Evolutionary conservation across 345 rosid genomes (phyloP).

Genomic region (Microcos paniculata): DNA sequence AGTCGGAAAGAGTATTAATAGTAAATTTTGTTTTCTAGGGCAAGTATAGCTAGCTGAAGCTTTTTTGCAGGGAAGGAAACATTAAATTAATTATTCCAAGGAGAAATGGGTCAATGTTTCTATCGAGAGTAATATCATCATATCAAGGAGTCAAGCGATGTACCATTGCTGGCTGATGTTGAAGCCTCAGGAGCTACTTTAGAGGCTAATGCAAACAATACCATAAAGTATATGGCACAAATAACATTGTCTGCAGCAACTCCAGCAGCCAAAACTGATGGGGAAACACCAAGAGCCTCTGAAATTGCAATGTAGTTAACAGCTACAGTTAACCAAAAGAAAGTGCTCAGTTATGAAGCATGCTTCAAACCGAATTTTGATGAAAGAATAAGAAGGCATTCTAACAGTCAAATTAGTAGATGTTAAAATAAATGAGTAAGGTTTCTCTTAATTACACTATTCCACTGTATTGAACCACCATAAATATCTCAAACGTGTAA

Average conservation of each 20-base stretch:
- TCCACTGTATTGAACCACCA: not conserved
- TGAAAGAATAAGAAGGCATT: not conserved
- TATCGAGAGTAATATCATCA: not conserved
- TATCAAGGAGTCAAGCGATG: conserved; percentile 4
- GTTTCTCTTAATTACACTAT: not conserved
- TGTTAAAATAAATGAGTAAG: not conserved
- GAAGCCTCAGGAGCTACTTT: conserved; percentile 61
- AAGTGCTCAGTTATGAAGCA: conserved; percentile 2
- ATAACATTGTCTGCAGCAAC: conserved; percentile 84
- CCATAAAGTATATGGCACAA: conserved; percentile 60
- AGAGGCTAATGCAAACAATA: conserved; percentile 68
- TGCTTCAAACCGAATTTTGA: not conserved
- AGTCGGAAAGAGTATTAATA: not conserved
- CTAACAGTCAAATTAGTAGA: not conserved
- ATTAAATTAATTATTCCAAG: not conserved
- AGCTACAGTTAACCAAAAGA: conserved; percentile 38
- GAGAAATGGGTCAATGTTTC: not conserved
- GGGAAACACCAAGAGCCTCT: conserved; percentile 70
- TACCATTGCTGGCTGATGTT: conserved; percentile 41
- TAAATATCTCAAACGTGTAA: not conserved
- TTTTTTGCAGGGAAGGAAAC: not conserved
- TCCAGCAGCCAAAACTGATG: conserved; percentile 82
- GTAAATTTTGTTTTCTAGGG: not conserved
- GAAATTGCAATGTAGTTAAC: conserved; percentile 87
- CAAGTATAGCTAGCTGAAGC: not conserved